These are phyloP conservation scores for Sphenostylis stenocarpa DNA, from an alignment of 306 rosid genomes.

Conservation along the genomic window DNA sequence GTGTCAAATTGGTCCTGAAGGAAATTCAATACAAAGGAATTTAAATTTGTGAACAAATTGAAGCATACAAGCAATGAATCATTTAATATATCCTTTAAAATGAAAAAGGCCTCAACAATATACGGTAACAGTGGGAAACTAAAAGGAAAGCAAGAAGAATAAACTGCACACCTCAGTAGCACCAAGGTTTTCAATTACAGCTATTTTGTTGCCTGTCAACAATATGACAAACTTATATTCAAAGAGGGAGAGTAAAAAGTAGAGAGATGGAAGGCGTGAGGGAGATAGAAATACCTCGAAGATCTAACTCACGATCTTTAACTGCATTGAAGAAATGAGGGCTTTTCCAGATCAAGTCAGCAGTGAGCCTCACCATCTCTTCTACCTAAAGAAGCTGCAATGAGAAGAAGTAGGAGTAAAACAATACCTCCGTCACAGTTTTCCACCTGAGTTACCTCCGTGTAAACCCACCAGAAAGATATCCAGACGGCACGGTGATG, in stretches of 20 bases:
- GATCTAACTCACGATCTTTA: slow-evolving; percentile 89
- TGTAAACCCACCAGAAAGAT: too few relatives aligned
- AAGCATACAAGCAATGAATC: background rate
- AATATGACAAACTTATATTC: background rate
- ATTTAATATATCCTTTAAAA: background rate
- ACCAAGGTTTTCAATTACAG: slow-evolving; percentile 91
- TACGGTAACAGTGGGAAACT: too few relatives aligned
- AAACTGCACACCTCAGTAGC: slow-evolving; percentile 77
- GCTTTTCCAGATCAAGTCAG: slow-evolving; percentile 93
- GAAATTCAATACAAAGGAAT: slow-evolving; percentile 6
- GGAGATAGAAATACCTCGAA: slow-evolving; percentile 51
- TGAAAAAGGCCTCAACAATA: background rate
- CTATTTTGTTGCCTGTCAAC: slow-evolving; percentile 63
- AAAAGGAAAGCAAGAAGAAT: background rate
- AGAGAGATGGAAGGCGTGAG: background rate
- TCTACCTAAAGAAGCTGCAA: background rate
- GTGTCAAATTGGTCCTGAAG: slow-evolving; percentile 96
- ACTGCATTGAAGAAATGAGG: slow-evolving; percentile 93
- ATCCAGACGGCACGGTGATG: too few relatives aligned
- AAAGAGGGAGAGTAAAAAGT: background rate
- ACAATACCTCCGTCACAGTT: too few relatives aligned
- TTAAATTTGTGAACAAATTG: background rate
- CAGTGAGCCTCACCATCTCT: slow-evolving; percentile 84
- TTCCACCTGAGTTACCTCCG: too few relatives aligned
- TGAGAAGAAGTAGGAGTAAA: too few relatives aligned